phyloP scores from a whole-genome alignment of 2,329 filamentous ascomycete species.

The Chlorencoelia australis region DNA sequence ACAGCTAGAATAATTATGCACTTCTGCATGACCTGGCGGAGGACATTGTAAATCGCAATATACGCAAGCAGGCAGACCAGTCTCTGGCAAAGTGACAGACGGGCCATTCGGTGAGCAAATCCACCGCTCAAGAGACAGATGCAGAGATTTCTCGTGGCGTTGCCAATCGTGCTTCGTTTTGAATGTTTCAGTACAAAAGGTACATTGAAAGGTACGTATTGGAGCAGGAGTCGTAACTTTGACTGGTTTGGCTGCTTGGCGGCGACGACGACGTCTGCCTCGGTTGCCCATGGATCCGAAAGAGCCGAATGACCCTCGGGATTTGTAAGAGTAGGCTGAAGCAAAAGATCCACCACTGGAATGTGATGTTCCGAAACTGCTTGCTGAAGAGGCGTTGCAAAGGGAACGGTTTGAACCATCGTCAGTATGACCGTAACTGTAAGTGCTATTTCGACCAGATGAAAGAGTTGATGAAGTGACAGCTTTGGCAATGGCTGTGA shows the following conservation, averaged over 20 bases:
- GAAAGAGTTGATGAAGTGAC: constrained; percentile 41
- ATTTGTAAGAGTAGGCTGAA: constrained; percentile 49
- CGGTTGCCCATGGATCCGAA: constrained; percentile 23
- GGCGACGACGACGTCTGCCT: constrained; percentile 23
- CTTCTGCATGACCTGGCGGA: constrained; percentile 44
- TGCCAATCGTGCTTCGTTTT: constrained; percentile 62
- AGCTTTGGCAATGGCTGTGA: constrained; percentile 54
- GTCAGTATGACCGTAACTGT: constrained; percentile 47
- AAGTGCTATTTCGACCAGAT: constrained; percentile 48
- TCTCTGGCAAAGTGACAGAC: constrained; percentile 46
- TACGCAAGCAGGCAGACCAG: constrained; percentile 45
- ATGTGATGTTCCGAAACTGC: constrained; percentile 50
- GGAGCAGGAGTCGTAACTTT: constrained; percentile 35
- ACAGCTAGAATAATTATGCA: constrained; percentile 53
- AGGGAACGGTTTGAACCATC: constrained; percentile 49
- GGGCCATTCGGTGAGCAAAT: constrained; percentile 51
- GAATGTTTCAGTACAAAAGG: constrained; percentile 59
- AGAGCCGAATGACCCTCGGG: constrained; percentile 41
- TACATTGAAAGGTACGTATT: constrained; percentile 46
- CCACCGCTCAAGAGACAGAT: constrained; percentile 55
- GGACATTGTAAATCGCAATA: constrained; percentile 50
- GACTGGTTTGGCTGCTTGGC: constrained; percentile 29
- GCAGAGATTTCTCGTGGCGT: constrained; percentile 59
- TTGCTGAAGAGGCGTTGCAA: constrained; percentile 48
- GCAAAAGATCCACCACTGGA: constrained; percentile 49